These are phyloP conservation scores for Schoenoplectus tabernaemontani DNA, from an alignment of 202 grass and related monocot genomes.

Conservation along the genomic window DNA sequence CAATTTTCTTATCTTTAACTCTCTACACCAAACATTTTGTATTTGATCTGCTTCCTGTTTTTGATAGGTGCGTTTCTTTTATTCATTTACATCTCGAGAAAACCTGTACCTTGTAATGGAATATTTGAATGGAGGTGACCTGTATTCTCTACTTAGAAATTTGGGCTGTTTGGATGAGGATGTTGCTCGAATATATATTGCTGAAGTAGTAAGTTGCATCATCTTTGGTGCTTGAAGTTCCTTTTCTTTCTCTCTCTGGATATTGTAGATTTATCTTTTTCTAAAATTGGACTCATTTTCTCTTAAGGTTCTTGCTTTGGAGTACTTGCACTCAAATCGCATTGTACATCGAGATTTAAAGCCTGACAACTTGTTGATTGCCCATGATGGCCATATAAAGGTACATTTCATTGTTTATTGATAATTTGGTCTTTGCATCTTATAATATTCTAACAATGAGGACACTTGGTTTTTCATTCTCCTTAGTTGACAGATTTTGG, in stretches of 20 bases:
- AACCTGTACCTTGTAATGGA: constrained; percentile 99
- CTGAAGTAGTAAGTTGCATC: constrained; percentile 89
- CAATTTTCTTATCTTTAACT: not conserved
- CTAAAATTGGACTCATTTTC: constrained; percentile 17
- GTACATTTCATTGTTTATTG: constrained; percentile 33
- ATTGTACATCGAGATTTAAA: constrained; percentile 99
- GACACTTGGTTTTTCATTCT: constrained; percentile 28
- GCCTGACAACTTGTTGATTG: constrained; percentile 97
- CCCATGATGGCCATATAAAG: constrained; percentile 99
- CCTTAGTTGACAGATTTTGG: constrained; percentile 99
- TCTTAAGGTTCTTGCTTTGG: constrained; percentile 93
- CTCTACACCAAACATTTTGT: constrained; percentile 11
- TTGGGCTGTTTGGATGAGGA: constrained; percentile 98
- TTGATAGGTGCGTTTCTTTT: constrained; percentile 95
- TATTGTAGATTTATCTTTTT: not conserved
- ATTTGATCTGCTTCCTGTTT: constrained; percentile 30
- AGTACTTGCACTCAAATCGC: constrained; percentile 91
- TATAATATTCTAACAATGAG: constrained; percentile 24
- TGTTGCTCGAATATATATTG: constrained; percentile 94
- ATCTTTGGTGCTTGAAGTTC: not conserved
- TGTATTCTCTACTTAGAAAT: constrained; percentile 95
- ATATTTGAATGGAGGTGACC: constrained; percentile 96
- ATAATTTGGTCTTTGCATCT: constrained; percentile 20
- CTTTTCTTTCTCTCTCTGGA: constrained; percentile 14
- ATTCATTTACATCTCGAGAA: constrained; percentile 96